These are phyloP conservation scores for Pichia eremophila DNA, from an alignment of 805 yeast genomes.

Conservation along the genomic window DNA sequence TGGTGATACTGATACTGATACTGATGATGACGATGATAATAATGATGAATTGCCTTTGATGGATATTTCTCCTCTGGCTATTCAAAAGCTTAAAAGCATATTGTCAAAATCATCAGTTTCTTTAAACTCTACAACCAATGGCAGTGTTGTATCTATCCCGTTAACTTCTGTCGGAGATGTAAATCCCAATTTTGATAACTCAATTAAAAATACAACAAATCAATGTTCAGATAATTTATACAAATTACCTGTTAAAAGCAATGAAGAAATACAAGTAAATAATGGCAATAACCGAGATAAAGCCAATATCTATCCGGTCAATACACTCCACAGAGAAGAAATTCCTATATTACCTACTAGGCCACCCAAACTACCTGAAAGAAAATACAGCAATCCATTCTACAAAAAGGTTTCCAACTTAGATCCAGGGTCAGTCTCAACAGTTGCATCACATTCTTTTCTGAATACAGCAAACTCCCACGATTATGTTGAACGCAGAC, in stretches of 20 bases:
- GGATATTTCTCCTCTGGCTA: background rate
- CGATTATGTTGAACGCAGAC: background rate
- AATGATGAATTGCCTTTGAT: background rate
- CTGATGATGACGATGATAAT: background rate
- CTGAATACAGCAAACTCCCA: no score
- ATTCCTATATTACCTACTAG: background rate
- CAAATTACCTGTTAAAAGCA: no score
- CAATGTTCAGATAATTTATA: no score
- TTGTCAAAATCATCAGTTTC: background rate
- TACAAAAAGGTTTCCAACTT: background rate
- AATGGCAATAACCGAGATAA: background rate
- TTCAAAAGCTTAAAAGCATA: background rate
- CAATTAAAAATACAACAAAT: no score
- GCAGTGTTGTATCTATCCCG: no score
- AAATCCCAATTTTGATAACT: no score
- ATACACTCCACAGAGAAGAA: no score
- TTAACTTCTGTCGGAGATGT: no score
- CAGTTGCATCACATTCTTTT: background rate
- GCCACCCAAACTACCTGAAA: background rate
- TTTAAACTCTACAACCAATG: background rate
- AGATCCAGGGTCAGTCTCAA: slow-evolving; percentile 5
- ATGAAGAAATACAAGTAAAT: no score
- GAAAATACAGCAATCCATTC: background rate
- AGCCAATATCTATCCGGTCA: no score
- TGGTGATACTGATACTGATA: background rate